Percentiles rank a stretch among this genome's conserved stretches.
These are phyloP conservation scores for Eucalyptus albens DNA, from an alignment of 345 rosid genomes.

Conservation along the genomic window DNA sequence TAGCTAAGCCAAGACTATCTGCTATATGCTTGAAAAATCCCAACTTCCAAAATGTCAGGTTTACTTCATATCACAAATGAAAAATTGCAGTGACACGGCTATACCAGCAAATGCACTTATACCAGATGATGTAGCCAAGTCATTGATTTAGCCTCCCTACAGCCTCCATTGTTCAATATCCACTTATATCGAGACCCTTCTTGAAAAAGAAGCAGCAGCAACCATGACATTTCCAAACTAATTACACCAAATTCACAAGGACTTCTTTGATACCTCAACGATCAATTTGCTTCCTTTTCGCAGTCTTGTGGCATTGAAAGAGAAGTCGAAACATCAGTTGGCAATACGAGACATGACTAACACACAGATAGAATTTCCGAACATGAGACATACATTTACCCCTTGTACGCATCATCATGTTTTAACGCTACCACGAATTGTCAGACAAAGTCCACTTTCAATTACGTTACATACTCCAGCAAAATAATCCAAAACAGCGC, in stretches of 20 bases:
- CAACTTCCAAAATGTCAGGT: neutral
- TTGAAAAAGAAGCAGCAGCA: neutral
- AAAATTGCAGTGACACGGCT: neutral
- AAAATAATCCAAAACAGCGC: neutral
- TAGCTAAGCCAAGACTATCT: neutral
- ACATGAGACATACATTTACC: neutral
- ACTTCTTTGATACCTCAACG: neutral
- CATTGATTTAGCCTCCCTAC: neutral
- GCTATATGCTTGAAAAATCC: neutral
- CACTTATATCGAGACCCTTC: neutral
- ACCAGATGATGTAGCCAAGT: neutral
- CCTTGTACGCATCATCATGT: neutral
- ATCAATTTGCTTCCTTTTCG: neutral
- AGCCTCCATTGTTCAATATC: neutral
- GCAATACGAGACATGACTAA: neutral
- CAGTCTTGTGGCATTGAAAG: neutral
- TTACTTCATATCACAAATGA: neutral
- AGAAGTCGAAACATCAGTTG: neutral
- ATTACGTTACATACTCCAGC: neutral
- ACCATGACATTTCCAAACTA: neutral
- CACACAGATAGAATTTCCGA: neutral
- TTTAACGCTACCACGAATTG: neutral
- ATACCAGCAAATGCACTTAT: neutral
- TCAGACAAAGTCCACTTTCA: neutral
- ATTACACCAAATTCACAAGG: neutral